Percentiles rank a stretch among this genome's conserved stretches.
phyloP scores from a whole-genome alignment of 805 yeast genomes.

The Ogataea trehaloabstinens region DNA sequence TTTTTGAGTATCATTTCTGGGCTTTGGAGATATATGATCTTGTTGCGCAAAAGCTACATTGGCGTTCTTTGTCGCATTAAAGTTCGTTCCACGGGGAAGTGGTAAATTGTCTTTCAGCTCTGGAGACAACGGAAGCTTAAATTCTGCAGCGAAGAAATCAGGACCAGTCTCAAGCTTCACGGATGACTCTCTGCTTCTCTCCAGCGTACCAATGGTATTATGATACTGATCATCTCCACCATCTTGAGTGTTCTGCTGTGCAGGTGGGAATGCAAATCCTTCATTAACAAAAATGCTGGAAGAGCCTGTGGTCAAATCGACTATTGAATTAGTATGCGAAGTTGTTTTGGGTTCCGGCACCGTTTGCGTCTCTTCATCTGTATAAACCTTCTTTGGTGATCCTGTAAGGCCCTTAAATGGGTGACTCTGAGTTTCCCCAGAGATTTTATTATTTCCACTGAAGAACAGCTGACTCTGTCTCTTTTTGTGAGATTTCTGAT shows the following conservation, averaged over 20 bases:
- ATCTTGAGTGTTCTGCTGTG: background rate
- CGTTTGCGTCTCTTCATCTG: background rate
- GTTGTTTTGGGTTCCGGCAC: background rate
- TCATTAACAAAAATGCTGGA: constrained; percentile 30
- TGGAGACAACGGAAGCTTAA: background rate
- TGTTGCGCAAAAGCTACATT: background rate
- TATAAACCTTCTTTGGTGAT: background rate
- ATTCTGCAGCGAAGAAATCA: background rate
- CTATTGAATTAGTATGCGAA: background rate
- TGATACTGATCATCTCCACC: background rate
- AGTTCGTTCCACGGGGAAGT: background rate
- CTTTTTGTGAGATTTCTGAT: background rate
- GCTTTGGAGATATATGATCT: background rate
- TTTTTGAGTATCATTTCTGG: background rate
- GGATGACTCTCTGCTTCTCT: background rate
- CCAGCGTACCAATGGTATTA: background rate
- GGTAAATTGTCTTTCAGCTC: background rate
- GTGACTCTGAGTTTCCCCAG: background rate
- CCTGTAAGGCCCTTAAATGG: background rate
- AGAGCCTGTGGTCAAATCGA: constrained; percentile 10
- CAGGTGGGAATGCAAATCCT: constrained; percentile 26
- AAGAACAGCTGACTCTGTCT: background rate
- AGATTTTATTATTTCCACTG: background rate
- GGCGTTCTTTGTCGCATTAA: background rate
- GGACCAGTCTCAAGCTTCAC: background rate